These are phyloP conservation scores for Termitomyces sp. DNA, from an alignment of 768 basidiomycete species.

Conservation along the genomic window DNA sequence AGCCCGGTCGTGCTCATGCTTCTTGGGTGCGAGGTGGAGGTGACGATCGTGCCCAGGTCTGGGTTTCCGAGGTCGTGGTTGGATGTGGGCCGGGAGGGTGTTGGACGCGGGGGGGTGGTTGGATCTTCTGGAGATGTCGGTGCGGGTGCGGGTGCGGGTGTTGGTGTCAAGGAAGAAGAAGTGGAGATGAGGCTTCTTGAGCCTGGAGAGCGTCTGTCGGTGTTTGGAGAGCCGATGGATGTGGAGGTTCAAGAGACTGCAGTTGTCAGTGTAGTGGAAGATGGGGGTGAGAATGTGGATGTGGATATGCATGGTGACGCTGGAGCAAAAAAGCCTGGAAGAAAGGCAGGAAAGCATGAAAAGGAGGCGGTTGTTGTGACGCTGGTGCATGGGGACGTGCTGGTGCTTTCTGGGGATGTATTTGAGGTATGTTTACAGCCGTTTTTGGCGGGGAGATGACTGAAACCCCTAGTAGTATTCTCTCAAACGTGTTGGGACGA, in stretches of 20 bases:
- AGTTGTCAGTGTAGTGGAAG: not conserved
- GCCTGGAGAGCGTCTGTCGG: not conserved
- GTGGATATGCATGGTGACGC: not conserved
- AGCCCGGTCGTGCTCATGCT: conserved; percentile 27
- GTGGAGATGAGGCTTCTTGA: conserved; percentile 1
- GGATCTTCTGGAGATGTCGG: too few species aligned
- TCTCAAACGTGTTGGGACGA: conserved; percentile 39
- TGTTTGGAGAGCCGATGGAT: not conserved
- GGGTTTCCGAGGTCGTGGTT: conserved; percentile 5
- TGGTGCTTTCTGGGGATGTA: conserved; percentile 36
- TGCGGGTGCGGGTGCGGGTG: not conserved
- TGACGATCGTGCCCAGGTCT: conserved; percentile 25
- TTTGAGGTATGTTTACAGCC: conserved; percentile 32
- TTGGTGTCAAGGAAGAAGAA: not conserved
- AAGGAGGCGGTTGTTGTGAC: conserved; percentile 25
- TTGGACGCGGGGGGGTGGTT: too few species aligned
- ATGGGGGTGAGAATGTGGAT: not conserved
- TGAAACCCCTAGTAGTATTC: conserved; percentile 42
- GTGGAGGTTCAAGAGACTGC: not conserved
- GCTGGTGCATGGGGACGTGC: conserved; percentile 41
- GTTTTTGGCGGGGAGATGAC: not conserved
- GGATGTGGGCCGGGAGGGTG: too few species aligned
- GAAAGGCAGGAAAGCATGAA: not conserved
- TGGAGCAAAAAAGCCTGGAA: not conserved
- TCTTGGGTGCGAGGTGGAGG: conserved; percentile 33